Base-by-base conservation (phyloP, 352 stramenopile genomes). In the Phytophthora kernoviae region DNA sequence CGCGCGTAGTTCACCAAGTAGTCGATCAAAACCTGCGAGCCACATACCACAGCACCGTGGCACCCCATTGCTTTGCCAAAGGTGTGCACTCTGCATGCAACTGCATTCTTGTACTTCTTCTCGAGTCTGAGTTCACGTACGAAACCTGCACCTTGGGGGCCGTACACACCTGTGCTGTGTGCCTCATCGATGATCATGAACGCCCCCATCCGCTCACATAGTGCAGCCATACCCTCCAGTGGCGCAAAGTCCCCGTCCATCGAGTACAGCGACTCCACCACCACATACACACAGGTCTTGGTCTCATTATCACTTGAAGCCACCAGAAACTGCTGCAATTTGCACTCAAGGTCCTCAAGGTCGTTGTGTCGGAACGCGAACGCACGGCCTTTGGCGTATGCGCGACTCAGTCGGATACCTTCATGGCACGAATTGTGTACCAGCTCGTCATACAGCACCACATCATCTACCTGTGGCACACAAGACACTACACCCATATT, bases 211-310 rank as follows among this genome's bases (percentile, higher is more conserved):
- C 77, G 60, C 10, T 85, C 72, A 62, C 87, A 97, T 15, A 98
- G 64, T 36, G 83, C 70, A 0, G 79, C 70, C 58, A 99, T 90
- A 7, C 90, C 77, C 17, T 68, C 43, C 24, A 99, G 75, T 12
- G 96, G 94, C 42, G 94, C 95, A 20, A 97, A 73, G 70, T 99
- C 96, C 12, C 97, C 97, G 80, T 99, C 97, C 97, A 99, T 99
- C 27, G 91, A 98, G 68, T 99, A 99, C 1, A 99, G 81, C 53
- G 91, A 98, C 78, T 99, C 97, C 18, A 99, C 92, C n/a, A 98
- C 90, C 22, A 99, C 88, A 44, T 99, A 89, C 33, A 98, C 80
- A 51, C 82, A 90, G 20, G 65, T 51, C 6, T 66, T 67, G 26
- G 11, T 50, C 10, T 11, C 67, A 27, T 59, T 42, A 37, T 39